Evolutionary conservation across 2,329 filamentous ascomycete genomes (phyloP).

Genomic region (Botryotinia globosa): DNA sequence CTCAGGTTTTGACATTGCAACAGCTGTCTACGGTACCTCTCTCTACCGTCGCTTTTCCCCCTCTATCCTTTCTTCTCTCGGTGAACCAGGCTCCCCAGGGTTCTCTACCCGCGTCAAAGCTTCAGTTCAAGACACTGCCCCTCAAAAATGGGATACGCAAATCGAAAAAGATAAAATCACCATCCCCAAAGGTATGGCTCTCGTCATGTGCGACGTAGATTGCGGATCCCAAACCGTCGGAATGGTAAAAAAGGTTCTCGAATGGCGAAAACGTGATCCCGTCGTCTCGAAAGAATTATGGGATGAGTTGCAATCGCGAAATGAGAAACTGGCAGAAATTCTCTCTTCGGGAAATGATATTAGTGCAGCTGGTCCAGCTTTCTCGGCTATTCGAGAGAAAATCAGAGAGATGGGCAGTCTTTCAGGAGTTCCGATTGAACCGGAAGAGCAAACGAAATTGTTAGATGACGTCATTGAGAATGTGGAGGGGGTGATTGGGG

Average conservation of each 20-base stretch:
- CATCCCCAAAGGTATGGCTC: slow-evolving; percentile 68
- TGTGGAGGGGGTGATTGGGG: slow-evolving; percentile 46
- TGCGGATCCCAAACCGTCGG: slow-evolving; percentile 90
- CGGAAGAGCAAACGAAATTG: slow-evolving; percentile 76
- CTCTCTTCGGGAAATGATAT: slow-evolving; percentile 51
- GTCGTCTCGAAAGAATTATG: slow-evolving; percentile 68
- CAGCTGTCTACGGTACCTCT: slow-evolving; percentile 88
- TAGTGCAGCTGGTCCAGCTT: slow-evolving; percentile 46
- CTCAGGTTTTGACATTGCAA: slow-evolving; percentile 91
- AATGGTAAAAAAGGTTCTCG: slow-evolving; percentile 91
- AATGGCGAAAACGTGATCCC: slow-evolving; percentile 68
- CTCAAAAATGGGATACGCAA: slow-evolving; percentile 71
- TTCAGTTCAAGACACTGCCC: slow-evolving; percentile 60
- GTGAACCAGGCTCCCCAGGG: slow-evolving; percentile 60
- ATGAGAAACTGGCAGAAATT: slow-evolving; percentile 66
- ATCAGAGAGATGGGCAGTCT: slow-evolving; percentile 73
- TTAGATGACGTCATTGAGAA: slow-evolving; percentile 68
- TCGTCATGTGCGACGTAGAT: slow-evolving; percentile 95
- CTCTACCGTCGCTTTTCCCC: slow-evolving; percentile 92
- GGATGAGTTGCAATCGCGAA: slow-evolving; percentile 69
- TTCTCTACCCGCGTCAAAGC: slow-evolving; percentile 65
- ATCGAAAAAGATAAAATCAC: slow-evolving; percentile 66
- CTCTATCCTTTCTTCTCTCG: slow-evolving; percentile 62
- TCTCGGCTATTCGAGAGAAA: slow-evolving; percentile 54
- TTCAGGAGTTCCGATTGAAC: slow-evolving; percentile 85